These are phyloP conservation scores for Entophlyctis helioformis DNA, from an alignment of 192 early-diverging fungal genomes.

Conservation along the genomic window DNA sequence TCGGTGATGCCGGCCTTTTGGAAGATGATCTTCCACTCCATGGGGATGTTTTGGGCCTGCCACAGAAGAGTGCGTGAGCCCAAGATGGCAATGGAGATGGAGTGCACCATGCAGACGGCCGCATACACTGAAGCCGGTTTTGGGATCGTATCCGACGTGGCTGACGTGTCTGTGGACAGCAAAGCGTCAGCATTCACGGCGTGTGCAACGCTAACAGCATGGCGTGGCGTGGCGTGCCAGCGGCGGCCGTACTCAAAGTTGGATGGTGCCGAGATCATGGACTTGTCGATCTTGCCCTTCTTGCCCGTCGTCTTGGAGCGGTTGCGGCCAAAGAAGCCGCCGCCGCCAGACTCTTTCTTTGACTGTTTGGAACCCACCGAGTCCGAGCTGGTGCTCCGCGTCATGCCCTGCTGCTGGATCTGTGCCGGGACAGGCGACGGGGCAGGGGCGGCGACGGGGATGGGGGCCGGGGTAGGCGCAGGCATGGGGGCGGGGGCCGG, in stretches of 20 bases:
- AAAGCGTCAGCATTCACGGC: background rate
- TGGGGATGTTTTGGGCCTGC: constrained; percentile 34
- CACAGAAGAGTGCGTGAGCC: too few species aligned
- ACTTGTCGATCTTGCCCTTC: constrained; percentile 25
- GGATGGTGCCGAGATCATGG: constrained; percentile 31
- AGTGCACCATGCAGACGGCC: too few species aligned
- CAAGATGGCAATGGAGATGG: background rate
- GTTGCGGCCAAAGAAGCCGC: constrained; percentile 7
- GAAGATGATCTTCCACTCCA: constrained; percentile 43
- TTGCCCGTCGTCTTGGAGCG: constrained; percentile 1
- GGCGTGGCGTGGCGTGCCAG: background rate
- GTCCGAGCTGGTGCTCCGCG: constrained; percentile 3
- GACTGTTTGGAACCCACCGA: background rate
- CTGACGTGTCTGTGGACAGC: constrained; percentile 21
- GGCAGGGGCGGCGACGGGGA: background rate
- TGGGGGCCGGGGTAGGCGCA: background rate
- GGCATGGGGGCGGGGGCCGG: background rate
- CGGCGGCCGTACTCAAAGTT: constrained; percentile 23
- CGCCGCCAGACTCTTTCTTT: constrained; percentile 3
- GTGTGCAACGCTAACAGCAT: background rate
- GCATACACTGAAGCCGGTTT: constrained; percentile 27
- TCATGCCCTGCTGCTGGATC: too few species aligned
- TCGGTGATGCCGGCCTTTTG: constrained; percentile 43
- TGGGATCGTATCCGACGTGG: constrained; percentile 36
- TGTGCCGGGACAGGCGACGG: background rate